Evolutionary conservation across 306 rosid genomes (phyloP), one percentile per base, ranked within the genome.

Genomic region (Datisca glomerata): DNA sequence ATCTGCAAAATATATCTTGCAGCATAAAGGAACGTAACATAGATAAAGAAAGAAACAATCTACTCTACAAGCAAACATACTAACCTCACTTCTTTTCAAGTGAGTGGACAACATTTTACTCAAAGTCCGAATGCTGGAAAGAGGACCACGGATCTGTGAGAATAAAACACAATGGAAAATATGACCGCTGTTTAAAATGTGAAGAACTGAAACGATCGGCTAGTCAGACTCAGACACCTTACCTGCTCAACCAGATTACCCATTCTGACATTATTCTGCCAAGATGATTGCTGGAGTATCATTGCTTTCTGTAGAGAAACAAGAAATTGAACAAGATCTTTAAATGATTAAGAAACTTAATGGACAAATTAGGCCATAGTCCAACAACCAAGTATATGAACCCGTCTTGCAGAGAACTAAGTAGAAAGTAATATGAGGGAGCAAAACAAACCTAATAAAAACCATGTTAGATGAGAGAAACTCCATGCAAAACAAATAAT

Each of bases 201-300:
- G 45, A 33, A 36, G 18, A 25, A 18, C 36, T 24, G 41, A 55
- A 46, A n/a, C 19, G 16, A 45, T 53, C 15, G 52, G 47, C 16
- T 8, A 41, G 18, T 29, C 43, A 36, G 31, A 55, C 25, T 17
- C 33, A 45, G 20, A 29, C 52, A 21, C 47, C 73, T 52, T 72
- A 80, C 97, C 47, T 83, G 95, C 65, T 89, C 95, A 59, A 80
- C 86, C 33, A 77, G 81, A 65, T 76, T 72, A 44, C 73, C 50
- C 84, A 84, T 84, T 74, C 95, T 68, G 47, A 89, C 68, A 53
- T 84, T 80, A 66, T 80, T 89, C 69, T 84, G 91, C 93, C 93
- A 84, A 39, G 97, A 72, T 9, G 95, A 89, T 53, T 89, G 91
- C 80, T 89, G 84, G 57, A 84, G 79, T 48, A 84, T 33, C 81